Evolutionary conservation across 345 rosid genomes (phyloP).

Genomic region (Odontarrhena argentea): DNA sequence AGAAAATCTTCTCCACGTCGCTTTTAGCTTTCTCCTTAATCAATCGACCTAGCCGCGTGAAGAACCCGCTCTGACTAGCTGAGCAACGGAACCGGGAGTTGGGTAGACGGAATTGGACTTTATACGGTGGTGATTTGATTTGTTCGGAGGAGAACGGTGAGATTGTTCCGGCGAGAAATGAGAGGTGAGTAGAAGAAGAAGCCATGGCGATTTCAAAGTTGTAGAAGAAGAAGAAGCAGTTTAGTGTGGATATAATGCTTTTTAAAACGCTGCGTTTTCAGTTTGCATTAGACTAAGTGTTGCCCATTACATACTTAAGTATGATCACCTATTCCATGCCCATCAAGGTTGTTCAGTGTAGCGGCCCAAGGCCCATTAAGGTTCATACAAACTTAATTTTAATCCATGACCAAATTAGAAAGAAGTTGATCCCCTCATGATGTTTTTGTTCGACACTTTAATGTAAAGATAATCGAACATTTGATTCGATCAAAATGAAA

Average conservation of each 20-base stretch:
- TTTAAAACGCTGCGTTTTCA: constrained; percentile 32
- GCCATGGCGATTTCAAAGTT: constrained; percentile 46
- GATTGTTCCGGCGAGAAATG: constrained; percentile 48
- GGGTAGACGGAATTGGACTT: constrained; percentile 26
- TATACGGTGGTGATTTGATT: background rate
- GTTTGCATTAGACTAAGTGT: background rate
- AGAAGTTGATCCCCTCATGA: too few relatives aligned
- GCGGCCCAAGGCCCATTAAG: too few relatives aligned
- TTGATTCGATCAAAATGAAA: too few relatives aligned
- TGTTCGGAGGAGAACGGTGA: constrained; percentile 36
- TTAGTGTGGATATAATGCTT: constrained; percentile 32
- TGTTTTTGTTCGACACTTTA: too few relatives aligned
- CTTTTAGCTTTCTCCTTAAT: constrained; percentile 91
- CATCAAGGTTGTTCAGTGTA: too few relatives aligned
- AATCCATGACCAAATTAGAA: too few relatives aligned
- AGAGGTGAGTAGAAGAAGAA: constrained; percentile 54
- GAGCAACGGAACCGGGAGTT: constrained; percentile 53
- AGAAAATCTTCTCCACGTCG: constrained; percentile 87
- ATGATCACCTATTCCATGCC: too few relatives aligned
- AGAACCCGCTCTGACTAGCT: constrained; percentile 86
- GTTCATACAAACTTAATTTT: too few relatives aligned
- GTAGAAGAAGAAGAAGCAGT: background rate
- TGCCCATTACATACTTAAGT: background rate
- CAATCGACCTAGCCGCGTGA: constrained; percentile 81
- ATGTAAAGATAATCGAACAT: too few relatives aligned